phyloP scores from a whole-genome alignment of 2,329 filamentous ascomycete species.

The Albifimbria verrucaria region DNA sequence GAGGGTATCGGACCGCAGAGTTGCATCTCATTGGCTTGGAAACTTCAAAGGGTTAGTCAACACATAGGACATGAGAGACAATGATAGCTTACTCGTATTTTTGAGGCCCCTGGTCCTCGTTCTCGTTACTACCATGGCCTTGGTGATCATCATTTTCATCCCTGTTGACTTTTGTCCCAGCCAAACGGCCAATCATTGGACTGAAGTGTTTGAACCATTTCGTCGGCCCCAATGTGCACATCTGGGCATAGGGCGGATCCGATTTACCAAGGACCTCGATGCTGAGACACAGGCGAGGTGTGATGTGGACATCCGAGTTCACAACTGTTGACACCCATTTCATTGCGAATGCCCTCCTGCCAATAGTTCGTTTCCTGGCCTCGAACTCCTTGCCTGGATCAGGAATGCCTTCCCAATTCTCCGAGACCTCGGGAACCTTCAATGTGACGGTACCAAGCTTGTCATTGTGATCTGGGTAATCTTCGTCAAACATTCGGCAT shows the following conservation, averaged over 20 bases:
- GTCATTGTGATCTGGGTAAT: constrained; percentile 82
- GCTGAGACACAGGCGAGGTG: constrained; percentile 68
- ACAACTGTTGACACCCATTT: constrained; percentile 66
- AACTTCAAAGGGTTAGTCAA: constrained; percentile 47
- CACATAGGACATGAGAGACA: too few species aligned
- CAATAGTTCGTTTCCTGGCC: constrained; percentile 80
- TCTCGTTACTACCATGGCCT: constrained; percentile 12
- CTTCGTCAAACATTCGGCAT: constrained; percentile 85
- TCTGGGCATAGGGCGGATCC: constrained; percentile 61
- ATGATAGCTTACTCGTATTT: constrained; percentile 68
- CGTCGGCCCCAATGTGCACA: constrained; percentile 77
- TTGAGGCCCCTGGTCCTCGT: constrained; percentile 47
- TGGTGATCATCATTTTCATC: constrained; percentile 47
- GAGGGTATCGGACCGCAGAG: constrained; percentile 77
- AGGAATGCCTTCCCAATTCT: constrained; percentile 66
- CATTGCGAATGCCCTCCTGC: constrained; percentile 79
- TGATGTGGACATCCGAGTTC: constrained; percentile 60
- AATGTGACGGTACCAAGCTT: constrained; percentile 83
- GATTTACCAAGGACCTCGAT: constrained; percentile 76
- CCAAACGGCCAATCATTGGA: constrained; percentile 79
- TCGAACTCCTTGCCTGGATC: constrained; percentile 58
- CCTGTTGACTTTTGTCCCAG: constrained; percentile 66
- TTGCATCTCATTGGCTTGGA: constrained; percentile 91
- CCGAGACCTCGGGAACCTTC: constrained; percentile 54
- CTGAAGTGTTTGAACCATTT: constrained; percentile 82